Percentiles rank a stretch among this genome's conserved stretches.
phyloP scores from a whole-genome alignment of 306 rosid genomes.

The Erythrophleum fordii region DNA sequence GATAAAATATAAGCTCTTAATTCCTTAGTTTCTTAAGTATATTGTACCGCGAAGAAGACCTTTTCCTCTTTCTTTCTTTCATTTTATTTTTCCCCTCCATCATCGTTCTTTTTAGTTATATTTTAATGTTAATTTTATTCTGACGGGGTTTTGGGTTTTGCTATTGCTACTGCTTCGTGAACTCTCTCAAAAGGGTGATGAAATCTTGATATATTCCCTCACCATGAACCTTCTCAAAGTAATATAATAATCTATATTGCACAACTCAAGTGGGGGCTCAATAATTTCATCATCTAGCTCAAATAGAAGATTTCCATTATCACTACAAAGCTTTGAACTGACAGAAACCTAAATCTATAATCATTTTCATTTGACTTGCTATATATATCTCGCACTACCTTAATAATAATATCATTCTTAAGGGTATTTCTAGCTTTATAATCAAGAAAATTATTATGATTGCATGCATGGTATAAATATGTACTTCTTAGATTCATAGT shows the following conservation, averaged over 20 bases:
- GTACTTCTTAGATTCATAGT: too few species aligned
- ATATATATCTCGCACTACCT: background rate
- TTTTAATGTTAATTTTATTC: background rate
- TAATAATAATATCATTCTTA: too few species aligned
- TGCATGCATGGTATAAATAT: background rate
- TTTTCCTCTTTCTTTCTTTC: background rate
- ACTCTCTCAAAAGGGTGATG: background rate
- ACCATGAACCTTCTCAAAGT: background rate
- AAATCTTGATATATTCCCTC: background rate
- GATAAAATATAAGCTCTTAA: background rate
- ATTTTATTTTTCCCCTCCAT: too few species aligned
- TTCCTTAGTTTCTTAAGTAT: background rate
- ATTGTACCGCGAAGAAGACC: background rate
- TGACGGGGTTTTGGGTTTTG: background rate
- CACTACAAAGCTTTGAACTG: background rate
- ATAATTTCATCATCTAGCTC: background rate
- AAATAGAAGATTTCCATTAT: background rate
- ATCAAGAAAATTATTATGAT: background rate
- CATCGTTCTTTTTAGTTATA: too few species aligned
- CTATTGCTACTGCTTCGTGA: conserved; percentile 26
- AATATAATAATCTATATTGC: background rate
- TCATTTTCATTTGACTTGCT: background rate
- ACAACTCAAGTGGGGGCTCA: background rate
- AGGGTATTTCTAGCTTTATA: background rate
- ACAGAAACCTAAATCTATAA: background rate